phyloP scores from a whole-genome alignment of 225 moss, liverwort and hornwort genomes.

The Marchantia polymorpha region DNA sequence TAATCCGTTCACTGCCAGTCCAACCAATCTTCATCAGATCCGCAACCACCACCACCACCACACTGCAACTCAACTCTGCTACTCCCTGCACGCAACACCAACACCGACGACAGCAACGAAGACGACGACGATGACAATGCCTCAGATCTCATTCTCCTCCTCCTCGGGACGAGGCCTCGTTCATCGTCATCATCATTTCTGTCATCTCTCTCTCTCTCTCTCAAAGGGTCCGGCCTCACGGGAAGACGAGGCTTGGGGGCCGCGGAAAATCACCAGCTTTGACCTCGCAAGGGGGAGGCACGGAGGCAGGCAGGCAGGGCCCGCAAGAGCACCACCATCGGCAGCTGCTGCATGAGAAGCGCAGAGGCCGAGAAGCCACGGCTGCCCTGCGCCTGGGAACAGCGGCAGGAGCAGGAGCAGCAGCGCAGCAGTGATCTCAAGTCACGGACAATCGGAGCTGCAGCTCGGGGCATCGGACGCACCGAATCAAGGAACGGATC shows the following conservation, averaged over 20 bases:
- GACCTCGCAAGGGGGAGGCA: too few relatives aligned
- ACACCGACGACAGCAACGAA: not conserved
- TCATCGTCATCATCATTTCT: too few relatives aligned
- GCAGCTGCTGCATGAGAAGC: not conserved
- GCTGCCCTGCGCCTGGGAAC: not conserved
- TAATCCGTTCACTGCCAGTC: not conserved
- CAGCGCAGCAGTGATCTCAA: not conserved
- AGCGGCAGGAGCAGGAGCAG: not conserved
- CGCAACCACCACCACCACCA: not conserved
- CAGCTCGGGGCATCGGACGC: not conserved
- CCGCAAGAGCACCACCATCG: not conserved
- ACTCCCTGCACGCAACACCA: not conserved
- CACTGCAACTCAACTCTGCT: not conserved
- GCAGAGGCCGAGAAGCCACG: too few relatives aligned
- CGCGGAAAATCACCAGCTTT: too few relatives aligned
- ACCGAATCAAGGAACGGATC: slow-evolving; percentile 6
- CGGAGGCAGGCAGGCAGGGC: not conserved
- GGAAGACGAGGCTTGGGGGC: not conserved
- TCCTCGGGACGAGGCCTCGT: too few relatives aligned
- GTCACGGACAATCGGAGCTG: not conserved
- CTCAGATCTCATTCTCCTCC: not conserved
- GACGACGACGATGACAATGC: too few relatives aligned
- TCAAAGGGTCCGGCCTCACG: not conserved
- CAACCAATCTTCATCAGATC: not conserved
- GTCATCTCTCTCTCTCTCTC: too few relatives aligned